Percentiles rank a stretch among this genome's conserved stretches.
phyloP scores from a whole-genome alignment of 2,329 filamentous ascomycete genomes.

The Aschersonia sp. region DNA sequence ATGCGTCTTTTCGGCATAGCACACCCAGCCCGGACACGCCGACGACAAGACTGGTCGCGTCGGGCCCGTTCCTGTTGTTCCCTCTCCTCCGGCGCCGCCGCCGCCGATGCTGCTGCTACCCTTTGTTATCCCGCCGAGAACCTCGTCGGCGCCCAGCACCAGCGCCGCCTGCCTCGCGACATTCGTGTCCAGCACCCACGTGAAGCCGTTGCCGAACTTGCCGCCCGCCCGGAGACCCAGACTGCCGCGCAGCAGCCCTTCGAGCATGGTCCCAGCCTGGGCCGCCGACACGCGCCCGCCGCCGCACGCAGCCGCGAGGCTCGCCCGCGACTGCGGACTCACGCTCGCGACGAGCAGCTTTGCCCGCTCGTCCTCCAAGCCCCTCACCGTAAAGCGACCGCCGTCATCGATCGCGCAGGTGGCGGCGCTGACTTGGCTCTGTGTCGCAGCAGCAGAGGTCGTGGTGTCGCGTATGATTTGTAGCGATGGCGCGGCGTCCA shows the following conservation, averaged over 20 bases:
- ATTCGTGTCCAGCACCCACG: slow-evolving; percentile 86
- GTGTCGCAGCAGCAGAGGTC: no score
- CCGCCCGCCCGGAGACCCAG: slow-evolving; percentile 57
- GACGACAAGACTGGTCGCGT: slow-evolving; percentile 61
- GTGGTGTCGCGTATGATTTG: not conserved
- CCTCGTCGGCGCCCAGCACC: slow-evolving; percentile 64
- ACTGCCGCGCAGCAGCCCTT: slow-evolving; percentile 57
- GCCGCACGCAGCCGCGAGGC: slow-evolving; percentile 55
- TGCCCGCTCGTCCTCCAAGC: slow-evolving; percentile 42
- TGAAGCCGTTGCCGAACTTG: slow-evolving; percentile 59
- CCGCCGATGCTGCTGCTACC: slow-evolving; percentile 3
- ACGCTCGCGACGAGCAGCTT: slow-evolving; percentile 85
- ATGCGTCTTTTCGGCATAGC: slow-evolving; percentile 97
- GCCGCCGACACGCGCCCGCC: slow-evolving; percentile 56
- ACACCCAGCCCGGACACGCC: slow-evolving; percentile 95
- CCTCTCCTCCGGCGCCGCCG: not conserved
- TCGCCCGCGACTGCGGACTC: slow-evolving; percentile 81
- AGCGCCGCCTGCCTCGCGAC: slow-evolving; percentile 67
- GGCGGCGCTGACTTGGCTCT: no score
- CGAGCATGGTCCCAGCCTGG: slow-evolving; percentile 69
- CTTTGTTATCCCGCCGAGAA: slow-evolving; percentile 21
- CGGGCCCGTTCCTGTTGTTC: slow-evolving; percentile 4
- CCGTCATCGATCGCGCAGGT: slow-evolving; percentile 1
- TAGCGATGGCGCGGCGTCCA: slow-evolving; percentile 51
- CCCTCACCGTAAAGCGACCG: slow-evolving; percentile 20